phyloP scores from a whole-genome alignment of 495 filamentous ascomycete genomes.

The Penicillium paradoxum region DNA sequence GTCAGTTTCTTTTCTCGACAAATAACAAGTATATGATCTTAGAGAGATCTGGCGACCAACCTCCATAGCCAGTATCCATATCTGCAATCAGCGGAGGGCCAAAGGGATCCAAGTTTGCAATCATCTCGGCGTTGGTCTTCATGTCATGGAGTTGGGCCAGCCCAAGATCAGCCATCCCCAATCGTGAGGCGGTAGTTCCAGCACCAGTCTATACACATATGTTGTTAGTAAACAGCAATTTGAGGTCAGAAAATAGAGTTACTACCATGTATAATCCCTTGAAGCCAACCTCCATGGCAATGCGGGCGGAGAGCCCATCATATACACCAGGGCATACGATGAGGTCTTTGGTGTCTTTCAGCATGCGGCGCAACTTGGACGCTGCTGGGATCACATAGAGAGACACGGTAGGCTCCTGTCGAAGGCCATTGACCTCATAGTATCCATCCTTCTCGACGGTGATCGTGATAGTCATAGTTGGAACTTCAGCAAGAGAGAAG shows the following conservation, averaged over 20 bases:
- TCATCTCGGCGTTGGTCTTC: conserved; percentile 60
- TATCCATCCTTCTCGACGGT: conserved; percentile 37
- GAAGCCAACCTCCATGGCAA: conserved; percentile 56
- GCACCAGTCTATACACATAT: conserved; percentile 53
- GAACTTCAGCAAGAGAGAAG: background rate
- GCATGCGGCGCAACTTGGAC: conserved; percentile 44
- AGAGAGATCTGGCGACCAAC: conserved; percentile 21
- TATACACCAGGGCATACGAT: conserved; percentile 64
- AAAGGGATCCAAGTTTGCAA: conserved; percentile 55
- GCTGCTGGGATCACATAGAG: conserved; percentile 37
- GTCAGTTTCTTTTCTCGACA: background rate
- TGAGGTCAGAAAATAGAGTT: too few relatives aligned
- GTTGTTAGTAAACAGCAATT: conserved; percentile 12
- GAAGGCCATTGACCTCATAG: conserved; percentile 33
- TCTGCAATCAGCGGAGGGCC: conserved; percentile 64
- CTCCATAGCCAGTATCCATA: conserved; percentile 62
- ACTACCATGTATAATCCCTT: conserved; percentile 64
- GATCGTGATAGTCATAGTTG: conserved; percentile 31
- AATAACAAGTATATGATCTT: background rate
- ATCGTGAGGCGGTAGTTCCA: conserved; percentile 57
- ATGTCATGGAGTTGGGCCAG: conserved; percentile 61
- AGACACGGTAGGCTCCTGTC: conserved; percentile 28
- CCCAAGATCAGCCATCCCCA: conserved; percentile 65
- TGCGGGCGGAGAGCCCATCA: conserved; percentile 63
- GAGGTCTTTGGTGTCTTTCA: conserved; percentile 34